Conservation (phyloP, 345 rosid genomes). For the Salix dunnii region DNA sequence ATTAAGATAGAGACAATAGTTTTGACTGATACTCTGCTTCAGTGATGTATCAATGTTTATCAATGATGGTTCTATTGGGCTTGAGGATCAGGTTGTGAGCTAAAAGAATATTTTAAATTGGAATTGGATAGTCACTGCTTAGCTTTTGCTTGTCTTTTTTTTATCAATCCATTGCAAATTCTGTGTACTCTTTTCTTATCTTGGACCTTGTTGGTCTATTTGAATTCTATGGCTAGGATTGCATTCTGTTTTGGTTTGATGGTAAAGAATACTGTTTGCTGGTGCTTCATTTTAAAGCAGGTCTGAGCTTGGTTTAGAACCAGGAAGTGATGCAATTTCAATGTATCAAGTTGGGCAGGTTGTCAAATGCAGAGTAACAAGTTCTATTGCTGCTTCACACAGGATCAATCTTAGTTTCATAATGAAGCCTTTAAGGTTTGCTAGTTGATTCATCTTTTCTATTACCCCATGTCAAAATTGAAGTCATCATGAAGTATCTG, state of each 20-base stretch:
- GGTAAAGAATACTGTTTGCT: constrained; percentile 15
- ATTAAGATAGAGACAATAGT: no score
- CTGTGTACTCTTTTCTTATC: background rate
- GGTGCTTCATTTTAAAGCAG: constrained; percentile 42
- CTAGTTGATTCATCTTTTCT: background rate
- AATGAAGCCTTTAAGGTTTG: constrained; percentile 75
- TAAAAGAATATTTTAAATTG: background rate
- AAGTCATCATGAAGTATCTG: background rate
- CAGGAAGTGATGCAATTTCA: constrained; percentile 62
- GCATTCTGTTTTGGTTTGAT: constrained; percentile 1
- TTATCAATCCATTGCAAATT: background rate
- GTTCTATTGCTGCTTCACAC: constrained; percentile 59
- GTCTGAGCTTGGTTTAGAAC: constrained; percentile 82
- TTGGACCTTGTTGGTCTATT: background rate
- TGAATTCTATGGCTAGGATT: background rate
- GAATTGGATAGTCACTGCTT: background rate
- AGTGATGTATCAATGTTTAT: background rate
- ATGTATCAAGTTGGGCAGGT: constrained; percentile 90
- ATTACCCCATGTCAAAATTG: background rate
- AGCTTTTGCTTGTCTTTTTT: background rate
- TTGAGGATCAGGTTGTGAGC: background rate
- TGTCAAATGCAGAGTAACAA: constrained; percentile 81
- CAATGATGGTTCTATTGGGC: background rate
- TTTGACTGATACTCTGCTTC: background rate
- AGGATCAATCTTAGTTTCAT: constrained; percentile 80